Conservation (phyloP, 2,329 filamentous ascomycete species). For the Camillea tinctor region DNA sequence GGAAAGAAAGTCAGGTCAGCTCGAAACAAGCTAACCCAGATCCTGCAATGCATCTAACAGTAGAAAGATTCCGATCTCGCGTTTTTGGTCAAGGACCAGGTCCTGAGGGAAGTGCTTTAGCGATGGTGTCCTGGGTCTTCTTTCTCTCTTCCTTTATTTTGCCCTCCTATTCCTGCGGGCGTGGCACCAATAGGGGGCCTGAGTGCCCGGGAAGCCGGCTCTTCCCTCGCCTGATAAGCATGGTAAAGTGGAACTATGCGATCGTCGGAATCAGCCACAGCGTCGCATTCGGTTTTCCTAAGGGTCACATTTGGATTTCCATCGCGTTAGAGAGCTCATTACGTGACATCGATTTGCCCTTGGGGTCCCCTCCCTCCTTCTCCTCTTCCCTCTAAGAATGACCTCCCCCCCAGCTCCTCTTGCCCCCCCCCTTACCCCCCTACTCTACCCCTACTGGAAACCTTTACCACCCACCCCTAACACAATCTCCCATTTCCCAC, state of each 20-base stretch:
- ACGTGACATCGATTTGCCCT: background rate
- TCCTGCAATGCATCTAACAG: conserved; percentile 25
- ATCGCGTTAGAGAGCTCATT: conserved; percentile 8
- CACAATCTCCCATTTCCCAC: background rate
- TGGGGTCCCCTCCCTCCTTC: background rate
- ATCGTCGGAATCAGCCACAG: conserved; percentile 22
- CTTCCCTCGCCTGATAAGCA: background rate
- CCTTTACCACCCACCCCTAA: background rate
- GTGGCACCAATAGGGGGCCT: background rate
- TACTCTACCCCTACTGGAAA: background rate
- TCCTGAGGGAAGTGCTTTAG: conserved; percentile 6
- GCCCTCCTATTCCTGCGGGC: conserved; percentile 1
- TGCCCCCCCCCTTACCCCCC: background rate
- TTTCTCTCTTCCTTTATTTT: conserved; percentile 3
- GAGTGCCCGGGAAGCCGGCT: background rate
- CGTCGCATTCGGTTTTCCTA: conserved; percentile 16
- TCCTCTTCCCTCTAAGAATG: background rate
- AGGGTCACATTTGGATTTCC: conserved; percentile 20
- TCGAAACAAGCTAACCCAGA: conserved; percentile 13
- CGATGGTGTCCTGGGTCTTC: background rate
- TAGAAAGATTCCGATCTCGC: conserved; percentile 18
- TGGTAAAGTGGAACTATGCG: conserved; percentile 9
- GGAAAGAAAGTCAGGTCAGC: background rate
- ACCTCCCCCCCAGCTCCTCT: background rate
- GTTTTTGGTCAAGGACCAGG: conserved; percentile 22